Conservation (phyloP, 768 basidiomycete genomes). For the Termitomyces heimii region DNA sequence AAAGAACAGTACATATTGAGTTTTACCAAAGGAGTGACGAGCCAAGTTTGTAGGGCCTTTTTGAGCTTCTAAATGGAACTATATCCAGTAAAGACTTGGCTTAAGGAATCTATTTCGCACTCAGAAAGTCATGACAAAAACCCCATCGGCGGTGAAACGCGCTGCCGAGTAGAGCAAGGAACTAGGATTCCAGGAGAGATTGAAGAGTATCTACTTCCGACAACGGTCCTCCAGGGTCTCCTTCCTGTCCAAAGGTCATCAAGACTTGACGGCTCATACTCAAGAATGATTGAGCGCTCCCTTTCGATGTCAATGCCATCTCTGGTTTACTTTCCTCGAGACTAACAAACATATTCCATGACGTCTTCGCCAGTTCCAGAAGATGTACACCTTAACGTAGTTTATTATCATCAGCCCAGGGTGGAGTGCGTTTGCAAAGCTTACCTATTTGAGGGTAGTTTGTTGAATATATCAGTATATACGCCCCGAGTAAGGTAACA, state of each 20-base stretch:
- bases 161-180: background rate
- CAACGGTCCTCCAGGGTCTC: constrained; percentile 56
- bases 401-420: background rate
- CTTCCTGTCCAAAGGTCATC: constrained; percentile 50
- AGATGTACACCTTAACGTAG: constrained; percentile 57
- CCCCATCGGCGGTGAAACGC: background rate
- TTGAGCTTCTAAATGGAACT: background rate
- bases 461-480: constrained; percentile 62
- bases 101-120: background rate
- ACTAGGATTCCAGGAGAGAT: constrained; percentile 25
- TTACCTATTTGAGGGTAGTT: constrained; percentile 82
- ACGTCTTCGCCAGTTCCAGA: constrained; percentile 70
- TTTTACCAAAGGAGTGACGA: background rate
- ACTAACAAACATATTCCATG: constrained; percentile 58
- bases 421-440: constrained; percentile 11
- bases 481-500: constrained; percentile 55
- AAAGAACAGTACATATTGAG: background rate
- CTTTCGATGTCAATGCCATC: constrained; percentile 17
- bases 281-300: constrained; percentile 31
- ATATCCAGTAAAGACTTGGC: background rate
- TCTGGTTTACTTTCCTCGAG: constrained; percentile 17
- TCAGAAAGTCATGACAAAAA: background rate
- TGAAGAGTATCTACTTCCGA: constrained; percentile 44
- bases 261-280: constrained; percentile 35
- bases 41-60: background rate